Evolutionary conservation across 2,329 filamentous ascomycete species (phyloP), one percentile per base, ranked within the genome.

Genomic region (Chaetoscypha palmicola): DNA sequence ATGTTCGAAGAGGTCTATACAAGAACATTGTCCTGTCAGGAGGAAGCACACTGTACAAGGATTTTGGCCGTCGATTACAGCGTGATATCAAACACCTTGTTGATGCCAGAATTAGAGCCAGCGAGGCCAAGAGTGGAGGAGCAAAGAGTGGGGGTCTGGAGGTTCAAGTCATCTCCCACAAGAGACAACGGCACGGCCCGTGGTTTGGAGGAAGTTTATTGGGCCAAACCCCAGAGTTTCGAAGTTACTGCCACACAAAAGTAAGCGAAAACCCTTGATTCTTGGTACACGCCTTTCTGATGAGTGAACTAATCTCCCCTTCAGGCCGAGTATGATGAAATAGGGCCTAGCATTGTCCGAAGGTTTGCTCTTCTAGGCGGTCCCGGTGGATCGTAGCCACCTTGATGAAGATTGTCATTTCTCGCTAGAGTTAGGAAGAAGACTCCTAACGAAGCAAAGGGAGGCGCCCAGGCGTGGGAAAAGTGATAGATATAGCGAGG

Each of bases 11-110:
- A 68, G 92, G 92, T 32, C 76, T 98, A 28, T 98, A 98, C 79
- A 98, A 98, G 80, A 98, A 98, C 70, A 98, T 98, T 68, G 92
- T 98, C 26, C 75, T 98, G 28, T 97, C 91, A 3, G 92, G 92
- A 63, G 92, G 92, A 58, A 96, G 90, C 56, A 98, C 92, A 17
- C 73, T 98, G 50, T 98, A 97, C 78, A 96, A 97, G 69, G 90
- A 98, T 68, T 98, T 98, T 67, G 92, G 92, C 20, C 81, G 92
- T 55, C 81, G 92, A 63, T 74, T 98, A 72, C 94, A 98, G 70
- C 82, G 92, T 63, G 94, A 98, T 63, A 98, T 98, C 63, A 87
- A 92, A 68, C 88, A 96, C 63, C 70, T 98, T 47, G 92, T 97
- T 32, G 92, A 98, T 62, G 88, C 83, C 14, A 79, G 92, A 57